Evolutionary conservation across 148 eudicot genomes (phyloP), one percentile per base, ranked within the genome.

Genomic region (Spergularia bocconei): DNA sequence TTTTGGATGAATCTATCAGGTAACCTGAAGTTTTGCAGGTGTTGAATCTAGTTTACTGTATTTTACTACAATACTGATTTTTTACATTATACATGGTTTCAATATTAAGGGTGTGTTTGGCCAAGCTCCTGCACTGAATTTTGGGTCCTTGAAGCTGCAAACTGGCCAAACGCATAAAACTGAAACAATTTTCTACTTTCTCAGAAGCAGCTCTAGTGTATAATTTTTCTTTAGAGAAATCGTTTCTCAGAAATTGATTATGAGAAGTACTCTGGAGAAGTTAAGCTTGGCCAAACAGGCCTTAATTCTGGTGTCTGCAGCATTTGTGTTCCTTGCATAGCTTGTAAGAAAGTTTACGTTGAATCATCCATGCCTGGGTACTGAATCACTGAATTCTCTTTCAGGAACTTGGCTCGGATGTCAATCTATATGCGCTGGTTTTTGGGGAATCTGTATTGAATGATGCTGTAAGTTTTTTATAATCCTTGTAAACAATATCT

Each of bases 391-490:
- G 4, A 57, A 29, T 73, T 69, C 54, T 14, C 16, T 78, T 84
- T 78, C 83, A 96, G 99, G 99, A 96, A 84, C 99, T 96, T 85
- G 99, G 99, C 70, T 83, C 91, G 13, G 97, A 96, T 82, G 87
- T 79, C 78, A 96, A 96, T 84, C 94, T 96, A 55, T 96, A 96
- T 79, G 99, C 99, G 71, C 79, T 96, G 85, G 99, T 96, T 79
- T 96, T 96, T 77, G 99, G 99, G 61, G 99, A 96, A 83, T 96
- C 99, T 78, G 99, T 96, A 81, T 78, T 96, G 79, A 96, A 96
- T 80, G 99, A 96, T 77, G 99, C 99, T 33, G 99, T 96, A 82
- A 91, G 99, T 81, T 65, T 58, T 69, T 57, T 44, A 16, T 70
- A 44, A 6, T 82, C 78, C 78, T 38, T 57, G 36, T 21, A n/a